Evolutionary conservation across 2,329 filamentous ascomycete species (phyloP), one percentile per base, ranked within the genome.

Genomic region (Ophiostoma sp.): DNA sequence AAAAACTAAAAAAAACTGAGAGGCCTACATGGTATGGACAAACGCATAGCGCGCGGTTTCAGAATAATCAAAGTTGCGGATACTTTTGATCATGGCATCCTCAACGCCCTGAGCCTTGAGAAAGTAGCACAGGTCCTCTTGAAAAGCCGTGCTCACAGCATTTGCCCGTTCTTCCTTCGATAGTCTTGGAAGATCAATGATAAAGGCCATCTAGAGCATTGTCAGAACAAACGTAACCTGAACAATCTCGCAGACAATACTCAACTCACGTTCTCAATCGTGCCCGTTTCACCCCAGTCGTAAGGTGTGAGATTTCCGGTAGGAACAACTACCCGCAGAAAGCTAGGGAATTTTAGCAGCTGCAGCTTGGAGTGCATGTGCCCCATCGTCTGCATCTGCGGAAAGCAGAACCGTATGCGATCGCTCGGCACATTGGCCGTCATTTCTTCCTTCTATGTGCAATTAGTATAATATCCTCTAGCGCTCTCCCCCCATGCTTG

Each of bases 321-420:
- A 0, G 95, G 93, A 1, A 98, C 82, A 0, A 90, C 94, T 62
- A 99, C 83, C 6, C 95, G 87, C 16, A 97, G 78, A 76, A 93
- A 88, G 1, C 79, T 79, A 0, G 84, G 79, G 73, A 92, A 91
- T 73, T 93, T 94, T n/a, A 98, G 82, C 1, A 98, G 79, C 84
- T 96, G 93, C 60, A 98, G 81, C 76, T 99, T 98, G 65, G 92
- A 96, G 77, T 98, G 95, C 93, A 98, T 97, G 73, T 84, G 88
- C 38, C 88, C 89, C 5, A 85, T 81, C 1, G 87, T 85, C 55
- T 86, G 81, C 91, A 97, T 94, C 2, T 85, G 84, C 16, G 94
- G 94, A 75, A 98, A 97, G 75, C 91, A 93, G 68, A 88, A 88
- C 27, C 85, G 85, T 68, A 96, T 82, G 49, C 77, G 73, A 66